These are phyloP conservation scores for Clathrospora elynae DNA, from an alignment of 2,329 filamentous ascomycete genomes.

Conservation along the genomic window DNA sequence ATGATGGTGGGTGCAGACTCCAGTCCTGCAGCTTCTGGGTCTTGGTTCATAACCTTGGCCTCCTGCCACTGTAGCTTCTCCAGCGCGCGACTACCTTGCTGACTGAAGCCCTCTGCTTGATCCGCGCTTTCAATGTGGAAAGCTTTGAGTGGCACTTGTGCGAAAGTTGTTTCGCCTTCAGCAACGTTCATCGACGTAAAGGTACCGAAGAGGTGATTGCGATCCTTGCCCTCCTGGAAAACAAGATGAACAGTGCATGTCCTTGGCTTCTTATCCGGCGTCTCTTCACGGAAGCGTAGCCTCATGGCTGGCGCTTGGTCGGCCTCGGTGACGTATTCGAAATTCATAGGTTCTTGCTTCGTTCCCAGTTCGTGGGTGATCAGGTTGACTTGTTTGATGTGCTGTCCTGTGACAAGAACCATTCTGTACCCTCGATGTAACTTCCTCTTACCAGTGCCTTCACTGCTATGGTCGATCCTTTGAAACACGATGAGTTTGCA, in stretches of 20 bases:
- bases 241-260: conserved; percentile 73
- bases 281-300: conserved; percentile 68
- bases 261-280: conserved; percentile 53
- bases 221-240: conserved; percentile 74
- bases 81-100: conserved; percentile 49
- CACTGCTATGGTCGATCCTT: conserved; percentile 67
- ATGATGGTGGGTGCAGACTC: conserved; percentile 71
- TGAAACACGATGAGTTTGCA: conserved; percentile 81
- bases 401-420: conserved; percentile 75
- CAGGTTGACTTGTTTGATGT: conserved; percentile 76
- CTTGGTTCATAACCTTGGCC: conserved; percentile 73
- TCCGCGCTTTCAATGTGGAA: conserved; percentile 67
- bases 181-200: conserved; percentile 74
- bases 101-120: conserved; percentile 52
- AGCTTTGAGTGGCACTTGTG: conserved; percentile 69
- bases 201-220: conserved; percentile 71
- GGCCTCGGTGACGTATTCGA: conserved; percentile 63
- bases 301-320: conserved; percentile 74
- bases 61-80: conserved; percentile 65
- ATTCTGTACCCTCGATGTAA: conserved; percentile 81
- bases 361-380: conserved; percentile 70
- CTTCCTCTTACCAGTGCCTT: conserved; percentile 72
- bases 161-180: conserved; percentile 70
- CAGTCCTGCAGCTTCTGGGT: conserved; percentile 60
- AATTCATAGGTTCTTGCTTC: conserved; percentile 71